Evolutionary conservation across 352 stramenopile species (phyloP), one percentile per base, ranked within the genome.

Genomic region (Pythium guiyangense): DNA sequence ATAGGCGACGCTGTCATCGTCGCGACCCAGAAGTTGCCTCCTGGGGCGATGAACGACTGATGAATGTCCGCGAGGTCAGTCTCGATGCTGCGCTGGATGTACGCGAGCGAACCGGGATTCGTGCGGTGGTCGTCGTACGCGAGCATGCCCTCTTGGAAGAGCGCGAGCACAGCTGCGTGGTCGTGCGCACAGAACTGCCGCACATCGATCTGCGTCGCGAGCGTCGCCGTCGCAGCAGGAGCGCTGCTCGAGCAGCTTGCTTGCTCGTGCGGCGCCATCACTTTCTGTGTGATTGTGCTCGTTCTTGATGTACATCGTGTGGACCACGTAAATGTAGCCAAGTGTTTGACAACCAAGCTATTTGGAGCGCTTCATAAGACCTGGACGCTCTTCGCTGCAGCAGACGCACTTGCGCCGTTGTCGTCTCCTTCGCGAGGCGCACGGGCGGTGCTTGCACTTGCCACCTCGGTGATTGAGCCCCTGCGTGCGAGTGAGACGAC

Each of bases 11-110:
- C 2, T 12, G 8, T 10, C 3, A 27, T 25, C 18, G 35, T 61
- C 9, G 57, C 57, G 10, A 82, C 72, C 72, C 72, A 82, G 59
- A 82, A 82, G 49, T 75, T 73, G 20, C 72, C 72, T 0, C 72
- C 72, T 2, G 59, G 42, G 3, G n/a, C 20, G 10, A 77, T 66
- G 65, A 77, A 82, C 25, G 58, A 65, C 47, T 57, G 49, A 29
- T 74, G 26, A 18, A 79, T 58, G 43, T 77, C 55, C 4, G 57
- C 62, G 17, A 82, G 52, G 51, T 82, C 72, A 17, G 18, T 52
- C 47, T 73, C 58, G 40, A 77, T 54, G n/a, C 59, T 69, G 29
- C 67, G 62, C 35, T 59, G 45, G 31, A 79, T 60, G 51, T 82
- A 77, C 25, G 64, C 34, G 6, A 59, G 48, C 69, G 59, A 70